These are phyloP conservation scores for Protomyces arabidopsidicola DNA, from an alignment of 1,139 yeast genomes.

Conservation along the genomic window DNA sequence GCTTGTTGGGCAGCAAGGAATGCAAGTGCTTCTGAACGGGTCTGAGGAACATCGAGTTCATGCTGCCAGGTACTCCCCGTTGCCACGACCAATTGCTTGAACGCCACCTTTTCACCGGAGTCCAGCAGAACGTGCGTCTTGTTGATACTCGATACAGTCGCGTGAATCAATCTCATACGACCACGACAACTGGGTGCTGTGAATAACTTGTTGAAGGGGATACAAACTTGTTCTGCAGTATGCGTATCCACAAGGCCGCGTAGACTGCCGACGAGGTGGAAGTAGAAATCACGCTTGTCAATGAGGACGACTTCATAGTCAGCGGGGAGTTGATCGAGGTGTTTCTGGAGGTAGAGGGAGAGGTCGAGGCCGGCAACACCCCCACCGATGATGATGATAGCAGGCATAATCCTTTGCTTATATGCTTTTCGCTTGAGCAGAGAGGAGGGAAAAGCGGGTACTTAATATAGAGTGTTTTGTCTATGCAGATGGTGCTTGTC, in stretches of 20 bases:
- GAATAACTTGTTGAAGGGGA: slow-evolving; percentile 15
- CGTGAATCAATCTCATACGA: slow-evolving; percentile 4
- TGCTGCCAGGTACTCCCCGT: slow-evolving; percentile 15
- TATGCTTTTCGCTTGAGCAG: background rate
- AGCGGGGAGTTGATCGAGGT: slow-evolving; percentile 7
- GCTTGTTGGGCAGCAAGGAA: background rate
- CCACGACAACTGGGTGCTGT: background rate
- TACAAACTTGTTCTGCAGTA: slow-evolving; percentile 8
- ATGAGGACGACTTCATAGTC: slow-evolving; percentile 8
- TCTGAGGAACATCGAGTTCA: slow-evolving; percentile 9
- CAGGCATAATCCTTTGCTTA: slow-evolving; percentile 14
- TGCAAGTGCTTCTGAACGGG: slow-evolving; percentile 15
- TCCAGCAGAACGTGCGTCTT: background rate
- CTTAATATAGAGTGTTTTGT: no score
- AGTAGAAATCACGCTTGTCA: slow-evolving; percentile 21
- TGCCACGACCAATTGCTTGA: slow-evolving; percentile 12
- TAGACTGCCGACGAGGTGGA: slow-evolving; percentile 15
- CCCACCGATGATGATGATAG: slow-evolving; percentile 25
- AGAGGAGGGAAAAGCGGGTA: no score
- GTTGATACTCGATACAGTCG: slow-evolving; percentile 7
- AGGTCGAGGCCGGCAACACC: slow-evolving; percentile 21
- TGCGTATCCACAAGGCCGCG: slow-evolving; percentile 6
- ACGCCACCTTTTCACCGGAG: slow-evolving; percentile 2
- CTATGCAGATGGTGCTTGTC: no score
- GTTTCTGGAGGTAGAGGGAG: slow-evolving; percentile 9